Conservation (phyloP, 2,329 filamentous ascomycete species). For the Phaeosphaeriaceae sp. region DNA sequence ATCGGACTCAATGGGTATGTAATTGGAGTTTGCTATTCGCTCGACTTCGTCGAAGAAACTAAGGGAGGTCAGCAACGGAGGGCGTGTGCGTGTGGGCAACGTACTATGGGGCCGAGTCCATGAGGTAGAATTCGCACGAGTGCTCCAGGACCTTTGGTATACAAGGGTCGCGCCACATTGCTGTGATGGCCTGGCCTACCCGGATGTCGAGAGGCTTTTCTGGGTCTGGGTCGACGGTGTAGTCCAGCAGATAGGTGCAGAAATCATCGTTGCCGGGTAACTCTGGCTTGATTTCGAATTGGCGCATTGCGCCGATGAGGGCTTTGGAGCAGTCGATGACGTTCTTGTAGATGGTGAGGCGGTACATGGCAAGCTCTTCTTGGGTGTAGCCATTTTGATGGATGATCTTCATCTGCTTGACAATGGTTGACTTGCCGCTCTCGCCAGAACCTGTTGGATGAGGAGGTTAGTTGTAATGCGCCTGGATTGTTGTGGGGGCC, state of each 20-base stretch:
- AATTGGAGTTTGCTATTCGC: conserved; percentile 82
- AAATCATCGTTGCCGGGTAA: conserved; percentile 74
- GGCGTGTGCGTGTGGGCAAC: conserved; percentile 38
- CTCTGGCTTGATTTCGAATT: conserved; percentile 84
- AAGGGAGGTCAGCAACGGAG: conserved; percentile 22
- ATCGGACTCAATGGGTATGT: conserved; percentile 92
- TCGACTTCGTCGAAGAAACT: conserved; percentile 96
- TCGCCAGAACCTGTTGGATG: conserved; percentile 82
- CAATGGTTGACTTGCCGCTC: conserved; percentile 98
- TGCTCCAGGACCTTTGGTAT: conserved; percentile 86
- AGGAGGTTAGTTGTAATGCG: conserved; percentile 40
- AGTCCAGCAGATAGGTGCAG: conserved; percentile 82
- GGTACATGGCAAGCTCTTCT: conserved; percentile 92
- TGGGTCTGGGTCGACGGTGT: conserved; percentile 88
- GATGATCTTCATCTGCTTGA: conserved; percentile 99
- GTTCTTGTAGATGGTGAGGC: conserved; percentile 97
- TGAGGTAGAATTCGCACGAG: conserved; percentile 97
- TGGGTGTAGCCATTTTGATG: conserved; percentile 96
- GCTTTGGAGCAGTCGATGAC: conserved; percentile 95
- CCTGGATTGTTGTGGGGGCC: too few species aligned
- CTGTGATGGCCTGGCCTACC: conserved; percentile 81
- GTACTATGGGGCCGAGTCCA: conserved; percentile 99
- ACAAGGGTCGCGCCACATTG: conserved; percentile 88
- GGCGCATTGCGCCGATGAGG: conserved; percentile 86
- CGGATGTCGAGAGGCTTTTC: conserved; percentile 81